Base-by-base conservation (phyloP, 306 rosid species). In the Pterocarpus macrocarpus region DNA sequence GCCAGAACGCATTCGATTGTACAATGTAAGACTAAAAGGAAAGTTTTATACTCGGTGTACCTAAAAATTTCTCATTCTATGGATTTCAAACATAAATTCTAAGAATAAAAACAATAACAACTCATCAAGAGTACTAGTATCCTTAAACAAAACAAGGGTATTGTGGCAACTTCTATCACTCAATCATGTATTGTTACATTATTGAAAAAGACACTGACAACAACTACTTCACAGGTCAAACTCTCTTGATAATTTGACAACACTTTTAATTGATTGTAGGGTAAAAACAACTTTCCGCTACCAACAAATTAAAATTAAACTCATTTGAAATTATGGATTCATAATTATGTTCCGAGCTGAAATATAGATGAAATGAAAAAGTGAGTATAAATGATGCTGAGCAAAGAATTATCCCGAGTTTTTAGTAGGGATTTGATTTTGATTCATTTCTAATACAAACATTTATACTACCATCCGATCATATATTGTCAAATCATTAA, bases 311-410 rank as follows among this genome's bases (percentile, higher is more conserved):
- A 7, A 56, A 56, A 56, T 14, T 3, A 50, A 49, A 34, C 63
- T 0, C 9, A 58, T 52, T 53, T 36, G 77, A 57, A 58, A 47
- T 63, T 33, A 64, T 50, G 64, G 73, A 35, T 32, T 17, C 68
- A 10, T 56, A 30, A 4, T n/a, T 67, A 64, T 32, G 59, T 57
- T 30, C 14, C 22, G 5, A 55, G 55, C 41, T 62, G 50, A 82
- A 75, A 62, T 69, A 30, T 38, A 76, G 68, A 62, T 82, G 56
- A 70, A 69, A 69, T 32, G 2, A 3, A 62, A 62, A 69, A 69
- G 47, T 8, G 8, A 43, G 8, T 44, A 32, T 71, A 64, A 67
- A 10, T 44, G 30, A 71, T 64, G 65, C 47, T 64, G 69, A 63
- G 47, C 45, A 28, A 64, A 72, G 35, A 69, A 74, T 22, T 14